Conservation (phyloP, 2,329 filamentous ascomycete species). For the Aspergillus transmontanensis region DNA sequence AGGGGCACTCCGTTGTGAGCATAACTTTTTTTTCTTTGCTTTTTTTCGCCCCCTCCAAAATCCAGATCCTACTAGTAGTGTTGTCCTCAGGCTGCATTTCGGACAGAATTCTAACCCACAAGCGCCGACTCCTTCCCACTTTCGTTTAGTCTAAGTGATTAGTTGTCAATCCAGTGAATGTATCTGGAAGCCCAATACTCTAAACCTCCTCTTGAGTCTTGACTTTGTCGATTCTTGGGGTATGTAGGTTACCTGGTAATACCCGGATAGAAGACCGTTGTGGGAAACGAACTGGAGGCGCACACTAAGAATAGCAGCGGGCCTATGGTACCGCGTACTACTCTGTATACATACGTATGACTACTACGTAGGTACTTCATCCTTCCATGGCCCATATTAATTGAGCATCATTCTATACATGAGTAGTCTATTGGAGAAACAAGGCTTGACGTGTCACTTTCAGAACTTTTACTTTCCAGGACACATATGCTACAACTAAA, state of each 20-base stretch:
- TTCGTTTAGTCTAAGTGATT: background rate
- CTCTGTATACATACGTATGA: background rate
- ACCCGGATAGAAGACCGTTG: background rate
- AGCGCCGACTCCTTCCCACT: background rate
- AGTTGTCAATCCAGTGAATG: background rate
- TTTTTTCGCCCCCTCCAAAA: background rate
- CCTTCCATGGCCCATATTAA: background rate
- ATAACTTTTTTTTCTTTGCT: background rate
- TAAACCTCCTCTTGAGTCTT: background rate
- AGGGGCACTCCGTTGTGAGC: background rate
- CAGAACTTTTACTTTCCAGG: background rate
- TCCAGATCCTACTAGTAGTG: background rate
- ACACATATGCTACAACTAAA: background rate
- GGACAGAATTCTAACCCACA: background rate
- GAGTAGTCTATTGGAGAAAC: background rate
- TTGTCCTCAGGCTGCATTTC: background rate
- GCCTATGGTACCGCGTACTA: constrained; percentile 1
- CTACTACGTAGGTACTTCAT: background rate
- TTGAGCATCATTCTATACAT: background rate
- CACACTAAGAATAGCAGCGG: constrained; percentile 6
- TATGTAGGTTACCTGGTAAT: background rate
- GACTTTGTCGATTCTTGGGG: background rate
- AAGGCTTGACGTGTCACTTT: constrained; percentile 8
- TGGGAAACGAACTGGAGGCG: constrained; percentile 3
- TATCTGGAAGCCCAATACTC: background rate